Base-by-base conservation (phyloP, 768 basidiomycete species). In the Boletus reticuloceps region DNA sequence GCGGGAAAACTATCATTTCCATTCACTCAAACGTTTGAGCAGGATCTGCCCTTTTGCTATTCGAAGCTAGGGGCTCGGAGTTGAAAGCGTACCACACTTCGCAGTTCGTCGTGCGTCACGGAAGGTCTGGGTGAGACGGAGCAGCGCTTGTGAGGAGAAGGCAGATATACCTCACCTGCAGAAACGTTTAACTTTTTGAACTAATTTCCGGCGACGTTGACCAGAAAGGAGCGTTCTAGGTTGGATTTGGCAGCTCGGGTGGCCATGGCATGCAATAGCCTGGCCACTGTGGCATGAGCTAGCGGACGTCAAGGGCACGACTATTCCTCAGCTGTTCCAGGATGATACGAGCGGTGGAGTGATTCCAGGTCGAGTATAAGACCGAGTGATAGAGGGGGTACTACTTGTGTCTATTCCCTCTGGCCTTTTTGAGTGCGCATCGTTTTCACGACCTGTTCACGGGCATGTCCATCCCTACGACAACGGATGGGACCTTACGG, bases 11-110 rank as follows among this genome's bases (percentile, higher is more conserved):
- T 36, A 19, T 54, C 22, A n/a, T 58, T 47, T 37, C 54, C 47
- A 51, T 66, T 44, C 53, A 57, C 58, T 45, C 57, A 51, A 53
- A 47, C 38, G 34, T 47, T 54, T 61, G 61, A 68, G 68, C 52
- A 60, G 59, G 63, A 61, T 69, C 63, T 55, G 55, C 64, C 29
- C 22, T 42, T 43, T 27, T 47, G 34, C 42, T 16, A 69, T 66
- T 64, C 34, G 58, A 57, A 40, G 53, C 42, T 20, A 42, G 29
- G 19, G 19, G 31, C 29, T 44, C 37, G 36, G 47, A 45, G 31
- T 42, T 27, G 54, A 45, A 29, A 51, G 32, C 42, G 47, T 22
- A 42, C n/a, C 51, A 29, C 36, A 20, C 36, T 37, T 44, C 42
- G 37, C 10, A 29, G 12, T 27, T n/a, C 40, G 34, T 39, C 37